phyloP scores from a whole-genome alignment of 495 filamentous ascomycete genomes.

The Hyaloscypha bicolor region DNA sequence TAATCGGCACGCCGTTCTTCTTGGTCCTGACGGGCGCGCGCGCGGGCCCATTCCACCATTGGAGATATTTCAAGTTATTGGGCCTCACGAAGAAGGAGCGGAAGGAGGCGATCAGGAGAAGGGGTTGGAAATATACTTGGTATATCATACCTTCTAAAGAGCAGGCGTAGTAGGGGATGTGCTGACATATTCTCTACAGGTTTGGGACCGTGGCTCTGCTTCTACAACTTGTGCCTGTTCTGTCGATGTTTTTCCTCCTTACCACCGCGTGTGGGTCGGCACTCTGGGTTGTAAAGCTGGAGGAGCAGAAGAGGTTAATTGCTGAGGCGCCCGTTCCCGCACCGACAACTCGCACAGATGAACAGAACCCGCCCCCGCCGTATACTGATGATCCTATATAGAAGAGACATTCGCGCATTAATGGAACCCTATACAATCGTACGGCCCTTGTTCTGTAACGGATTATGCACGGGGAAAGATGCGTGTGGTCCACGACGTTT shows the following conservation, averaged over 20 bases:
- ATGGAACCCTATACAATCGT: too few relatives aligned
- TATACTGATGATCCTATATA: conserved; percentile 33
- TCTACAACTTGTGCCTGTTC: conserved; percentile 75
- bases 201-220: conserved; percentile 59
- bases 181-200: conserved; percentile 23
- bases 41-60: conserved; percentile 60
- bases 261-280: conserved; percentile 80
- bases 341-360: neutral
- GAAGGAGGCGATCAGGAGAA: conserved; percentile 64
- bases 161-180: conserved; percentile 6
- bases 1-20: conserved; percentile 80
- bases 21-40: conserved; percentile 66
- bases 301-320: conserved; percentile 37
- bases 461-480: too few relatives aligned
- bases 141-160: conserved; percentile 12
- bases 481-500: too few relatives aligned
- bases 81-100: conserved; percentile 64
- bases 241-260: conserved; percentile 86
- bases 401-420: neutral
- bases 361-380: conserved; percentile 23
- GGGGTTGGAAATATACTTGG: conserved; percentile 68
- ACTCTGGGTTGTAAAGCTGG: conserved; percentile 73
- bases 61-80: conserved; percentile 80
- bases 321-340: conserved; percentile 17
- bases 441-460: too few relatives aligned